A percentile compares a stretch with the other conserved stretches of the same genome.
Evolutionary conservation across 208 protist genomes (phyloP).

Genomic region (Blastocrithidia nonstop): DNA sequence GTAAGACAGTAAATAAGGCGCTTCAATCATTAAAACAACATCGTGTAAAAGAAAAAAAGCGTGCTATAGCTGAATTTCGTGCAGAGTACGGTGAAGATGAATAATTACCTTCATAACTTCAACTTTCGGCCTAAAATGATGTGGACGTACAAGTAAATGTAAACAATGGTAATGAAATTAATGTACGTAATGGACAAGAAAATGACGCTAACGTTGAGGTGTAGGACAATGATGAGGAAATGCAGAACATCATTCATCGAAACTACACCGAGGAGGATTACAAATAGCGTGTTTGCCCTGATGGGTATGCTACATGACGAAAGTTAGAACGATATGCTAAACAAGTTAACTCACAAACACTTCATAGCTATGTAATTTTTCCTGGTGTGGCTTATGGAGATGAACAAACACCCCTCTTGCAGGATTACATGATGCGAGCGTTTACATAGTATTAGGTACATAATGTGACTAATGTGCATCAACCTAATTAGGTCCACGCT

Average conservation of each 20-base stretch:
- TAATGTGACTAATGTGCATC: too few relatives aligned
- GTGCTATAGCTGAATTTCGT: constrained; percentile 15
- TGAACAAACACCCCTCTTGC: constrained; percentile 38
- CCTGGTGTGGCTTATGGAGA: constrained; percentile 82
- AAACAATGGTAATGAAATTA: constrained; percentile 11
- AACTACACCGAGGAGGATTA: constrained; percentile 83
- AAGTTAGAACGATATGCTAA: constrained; percentile 82
- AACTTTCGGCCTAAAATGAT: background rate
- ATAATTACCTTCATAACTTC: constrained; percentile 3
- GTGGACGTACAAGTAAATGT: constrained; percentile 8
- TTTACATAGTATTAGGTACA: too few relatives aligned
- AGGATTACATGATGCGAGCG: too few relatives aligned
- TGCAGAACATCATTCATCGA: constrained; percentile 28
- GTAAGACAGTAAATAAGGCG: too few relatives aligned
- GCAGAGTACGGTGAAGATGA: constrained; percentile 27
- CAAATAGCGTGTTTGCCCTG: constrained; percentile 60
- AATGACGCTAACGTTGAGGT: constrained; percentile 7
- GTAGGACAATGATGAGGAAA: constrained; percentile 7
- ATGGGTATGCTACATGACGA: constrained; percentile 68
- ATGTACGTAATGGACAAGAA: background rate
- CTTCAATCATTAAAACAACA: too few relatives aligned
- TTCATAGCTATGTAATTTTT: constrained; percentile 86
- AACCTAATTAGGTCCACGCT: too few relatives aligned
- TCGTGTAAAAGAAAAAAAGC: too few relatives aligned
- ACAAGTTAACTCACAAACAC: constrained; percentile 69